A percentile compares a stretch with the other conserved stretches of the same genome.
phyloP scores from a whole-genome alignment of 371 early-diverging fungal species.

The Mucor lusitanicus region DNA sequence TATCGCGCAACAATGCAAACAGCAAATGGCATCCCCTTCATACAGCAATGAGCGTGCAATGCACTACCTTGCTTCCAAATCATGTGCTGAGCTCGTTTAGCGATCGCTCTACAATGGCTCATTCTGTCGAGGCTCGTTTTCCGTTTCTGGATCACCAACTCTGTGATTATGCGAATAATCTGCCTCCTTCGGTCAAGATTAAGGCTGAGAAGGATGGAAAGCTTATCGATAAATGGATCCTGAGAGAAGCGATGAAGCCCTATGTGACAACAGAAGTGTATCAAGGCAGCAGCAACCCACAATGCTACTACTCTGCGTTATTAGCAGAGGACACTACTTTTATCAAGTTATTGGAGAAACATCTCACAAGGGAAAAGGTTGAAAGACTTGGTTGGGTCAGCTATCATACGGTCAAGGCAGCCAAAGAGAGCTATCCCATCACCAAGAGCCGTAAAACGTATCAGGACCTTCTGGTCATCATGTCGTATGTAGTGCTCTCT shows the following conservation, averaged over 20 bases:
- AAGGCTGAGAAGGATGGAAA: constrained; percentile 10
- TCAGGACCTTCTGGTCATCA: constrained; percentile 13
- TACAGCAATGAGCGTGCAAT: constrained; percentile 20
- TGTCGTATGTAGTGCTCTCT: constrained; percentile 18
- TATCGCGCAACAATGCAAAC: constrained; percentile 20
- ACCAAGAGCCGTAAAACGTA: not conserved
- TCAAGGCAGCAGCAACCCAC: constrained; percentile 14
- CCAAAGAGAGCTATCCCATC: constrained; percentile 2
- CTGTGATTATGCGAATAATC: constrained; percentile 24
- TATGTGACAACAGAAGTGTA: constrained; percentile 24
- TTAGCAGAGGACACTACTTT: constrained; percentile 4
- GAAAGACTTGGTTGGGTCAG: constrained; percentile 19
- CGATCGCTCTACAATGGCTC: constrained; percentile 30
- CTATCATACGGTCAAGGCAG: not conserved
- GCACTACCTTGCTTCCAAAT: constrained; percentile 19
- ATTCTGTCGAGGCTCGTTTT: constrained; percentile 26
- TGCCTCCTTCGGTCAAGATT: constrained; percentile 27
- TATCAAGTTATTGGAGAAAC: constrained; percentile 2
- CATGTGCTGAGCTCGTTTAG: constrained; percentile 17
- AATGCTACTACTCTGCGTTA: constrained; percentile 10
- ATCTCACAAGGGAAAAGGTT: constrained; percentile 12
- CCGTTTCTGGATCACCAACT: constrained; percentile 25
- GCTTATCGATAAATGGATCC: constrained; percentile 25
- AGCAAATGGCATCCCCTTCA: constrained; percentile 30
- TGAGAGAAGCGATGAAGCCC: constrained; percentile 23